Evolutionary conservation across 176 grass and related monocot genomes (phyloP).

Genomic region (Raddia distichophylla): DNA sequence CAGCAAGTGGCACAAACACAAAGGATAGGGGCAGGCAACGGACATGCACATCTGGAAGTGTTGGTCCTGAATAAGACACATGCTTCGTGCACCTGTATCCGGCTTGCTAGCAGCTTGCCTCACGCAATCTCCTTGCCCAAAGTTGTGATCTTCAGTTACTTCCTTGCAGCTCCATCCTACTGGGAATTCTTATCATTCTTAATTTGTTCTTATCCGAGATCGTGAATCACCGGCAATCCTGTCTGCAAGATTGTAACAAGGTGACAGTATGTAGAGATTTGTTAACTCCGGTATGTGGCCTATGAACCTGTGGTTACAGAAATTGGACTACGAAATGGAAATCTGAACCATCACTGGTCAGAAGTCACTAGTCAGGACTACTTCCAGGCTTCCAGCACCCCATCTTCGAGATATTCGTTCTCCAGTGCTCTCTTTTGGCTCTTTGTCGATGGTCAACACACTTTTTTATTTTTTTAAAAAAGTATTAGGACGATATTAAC

Average conservation of each 20-base stretch:
- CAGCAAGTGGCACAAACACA: slow-evolving; percentile 23
- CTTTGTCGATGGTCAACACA: too few species aligned
- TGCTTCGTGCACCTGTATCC: slow-evolving; percentile 21
- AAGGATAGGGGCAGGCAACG: background rate
- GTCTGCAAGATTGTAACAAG: background rate
- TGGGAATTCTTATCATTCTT: slow-evolving; percentile 15
- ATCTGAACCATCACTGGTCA: background rate
- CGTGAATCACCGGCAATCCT: background rate
- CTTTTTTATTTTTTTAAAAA: too few species aligned
- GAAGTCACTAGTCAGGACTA: background rate
- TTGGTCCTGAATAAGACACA: slow-evolving; percentile 26
- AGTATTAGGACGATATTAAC: too few species aligned
- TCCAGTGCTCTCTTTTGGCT: too few species aligned
- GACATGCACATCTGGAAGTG: slow-evolving; percentile 13
- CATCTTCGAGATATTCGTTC: background rate
- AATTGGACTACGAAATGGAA: background rate
- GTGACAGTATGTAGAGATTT: background rate
- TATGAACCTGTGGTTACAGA: background rate
- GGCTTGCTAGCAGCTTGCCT: slow-evolving; percentile 39
- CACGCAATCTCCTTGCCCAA: slow-evolving; percentile 55
- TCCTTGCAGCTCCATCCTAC: slow-evolving; percentile 19
- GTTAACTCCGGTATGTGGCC: background rate
- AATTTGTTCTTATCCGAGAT: slow-evolving; percentile 25
- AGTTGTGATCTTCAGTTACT: slow-evolving; percentile 30
- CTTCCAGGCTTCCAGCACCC: background rate